Base-by-base conservation (phyloP, 345 rosid species). In the Linum lewisii region DNA sequence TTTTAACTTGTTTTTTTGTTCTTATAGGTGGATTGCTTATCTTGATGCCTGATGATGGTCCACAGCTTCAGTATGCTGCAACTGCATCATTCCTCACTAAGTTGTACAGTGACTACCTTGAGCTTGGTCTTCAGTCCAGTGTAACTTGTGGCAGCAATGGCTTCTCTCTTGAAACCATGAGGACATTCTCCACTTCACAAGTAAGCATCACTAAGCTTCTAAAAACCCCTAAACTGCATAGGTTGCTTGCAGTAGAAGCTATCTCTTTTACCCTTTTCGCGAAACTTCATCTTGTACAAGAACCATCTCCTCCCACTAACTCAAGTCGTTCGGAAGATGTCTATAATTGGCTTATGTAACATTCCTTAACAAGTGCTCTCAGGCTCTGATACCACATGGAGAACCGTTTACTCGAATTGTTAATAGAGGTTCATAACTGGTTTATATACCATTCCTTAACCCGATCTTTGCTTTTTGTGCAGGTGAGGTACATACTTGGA, bases 11-110 rank as follows among this genome's bases (percentile, higher is more conserved):
- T n/a, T n/a, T n/a, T n/a, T n/a, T n/a, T n/a, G n/a, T n/a, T n/a
- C n/a, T n/a, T 29, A 15, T 56, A 80, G 84, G 88, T 68, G 88
- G 88, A 47, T 65, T 82, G 74, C 80, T 85, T 64, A 70, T 78
- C 20, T 59, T 71, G 38, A 77, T 58, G 63, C 81, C 82, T 55
- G 70, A 62, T 58, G 4, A 58, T 50, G 67, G 71, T 4, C 61
- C 63, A 32, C 72, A 67, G 34, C 76, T 85, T 65, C 77, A 82
- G 65, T 72, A 69, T 59, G 84, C 84, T 21, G 86, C 86, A 45
- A 73, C 75, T 0, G 80, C 88, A 51, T 75, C 88, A 54, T 85
- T 82, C 54, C 77, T 82, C 7, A 67, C 76, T 62, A 85, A 77
- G 70, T 62, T 85, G 49, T 82, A 80, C 69, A 69, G 74, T 13